A percentile compares a stretch with the other conserved stretches of the same genome.
phyloP scores from a whole-genome alignment of 139 green algal species.

The Marvania coccoides region DNA sequence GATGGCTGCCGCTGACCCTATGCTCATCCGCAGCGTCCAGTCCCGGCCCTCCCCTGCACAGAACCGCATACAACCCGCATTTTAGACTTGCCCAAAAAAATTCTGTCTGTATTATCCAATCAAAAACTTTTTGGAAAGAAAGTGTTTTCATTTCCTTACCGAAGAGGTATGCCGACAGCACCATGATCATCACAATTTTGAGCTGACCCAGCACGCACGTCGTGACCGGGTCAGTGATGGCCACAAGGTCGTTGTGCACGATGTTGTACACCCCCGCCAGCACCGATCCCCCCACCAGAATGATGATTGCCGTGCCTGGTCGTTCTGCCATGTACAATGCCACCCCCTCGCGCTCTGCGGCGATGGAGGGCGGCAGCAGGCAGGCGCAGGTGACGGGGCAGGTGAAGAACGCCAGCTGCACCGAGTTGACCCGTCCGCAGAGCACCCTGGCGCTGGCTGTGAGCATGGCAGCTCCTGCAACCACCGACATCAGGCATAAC shows the following conservation, averaged over 20 bases:
- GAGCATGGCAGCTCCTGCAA: neutral
- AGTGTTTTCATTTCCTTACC: slow-evolving; percentile 1
- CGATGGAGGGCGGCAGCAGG: neutral
- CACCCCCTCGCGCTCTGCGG: too few species aligned
- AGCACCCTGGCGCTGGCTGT: neutral
- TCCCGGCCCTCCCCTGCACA: slow-evolving; percentile 1
- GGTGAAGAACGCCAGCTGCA: slow-evolving; percentile 5
- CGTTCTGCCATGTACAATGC: too few species aligned
- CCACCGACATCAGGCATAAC: neutral
- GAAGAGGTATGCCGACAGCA: neutral
- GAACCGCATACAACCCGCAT: too few species aligned
- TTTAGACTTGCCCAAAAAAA: too few species aligned
- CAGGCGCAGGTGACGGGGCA: neutral
- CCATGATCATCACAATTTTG: slow-evolving; percentile 1
- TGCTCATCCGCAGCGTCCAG: neutral
- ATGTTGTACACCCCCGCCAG: neutral
- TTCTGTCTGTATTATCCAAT: too few species aligned
- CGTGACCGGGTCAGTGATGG: neutral
- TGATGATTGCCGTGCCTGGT: too few species aligned
- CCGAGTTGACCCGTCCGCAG: neutral
- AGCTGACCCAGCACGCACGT: slow-evolving; percentile 1
- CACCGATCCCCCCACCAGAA: too few species aligned
- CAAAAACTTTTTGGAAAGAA: too few species aligned
- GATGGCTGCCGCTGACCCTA: neutral
- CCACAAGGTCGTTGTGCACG: slow-evolving; percentile 1